Evolutionary conservation across 345 rosid species (phyloP).

Genomic region (Ceriops decandra): DNA sequence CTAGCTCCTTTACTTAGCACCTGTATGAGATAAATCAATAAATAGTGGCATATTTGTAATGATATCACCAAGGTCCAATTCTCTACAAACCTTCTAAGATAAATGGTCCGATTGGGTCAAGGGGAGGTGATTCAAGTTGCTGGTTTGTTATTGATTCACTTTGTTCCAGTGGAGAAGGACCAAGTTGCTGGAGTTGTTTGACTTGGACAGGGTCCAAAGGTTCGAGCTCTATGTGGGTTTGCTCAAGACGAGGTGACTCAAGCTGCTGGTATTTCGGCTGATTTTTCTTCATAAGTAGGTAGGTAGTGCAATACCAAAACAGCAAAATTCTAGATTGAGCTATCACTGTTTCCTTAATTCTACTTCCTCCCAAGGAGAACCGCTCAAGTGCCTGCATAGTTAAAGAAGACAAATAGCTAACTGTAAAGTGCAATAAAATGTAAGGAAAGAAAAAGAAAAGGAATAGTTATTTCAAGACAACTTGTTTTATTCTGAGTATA

Average conservation of each 20-base stretch:
- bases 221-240: conserved; percentile 39
- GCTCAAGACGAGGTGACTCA: conserved; percentile 40
- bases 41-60: conserved; percentile 28
- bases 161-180: conserved; percentile 19
- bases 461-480: neutral
- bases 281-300: conserved; percentile 76
- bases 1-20: conserved; percentile 57
- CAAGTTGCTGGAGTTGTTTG: conserved; percentile 38
- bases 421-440: neutral
- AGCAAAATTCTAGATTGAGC: conserved; percentile 77
- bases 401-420: neutral
- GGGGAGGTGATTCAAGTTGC: conserved; percentile 26
- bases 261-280: conserved; percentile 82
- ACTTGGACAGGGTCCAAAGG: conserved; percentile 36
- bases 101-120: conserved; percentile 64
- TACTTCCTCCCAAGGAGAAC: conserved; percentile 63
- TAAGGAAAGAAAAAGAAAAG: neutral
- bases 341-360: conserved; percentile 58
- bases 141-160: conserved; percentile 10
- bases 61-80: conserved; percentile 34
- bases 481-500: neutral
- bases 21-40: conserved; percentile 58
- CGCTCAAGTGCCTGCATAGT: conserved; percentile 75
- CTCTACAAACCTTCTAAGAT: conserved; percentile 93
- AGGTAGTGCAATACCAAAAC: conserved; percentile 85